Percentiles rank a stretch among this genome's conserved stretches.
phyloP scores from a whole-genome alignment of 208 protist species.

The Zelonia costaricensis region DNA sequence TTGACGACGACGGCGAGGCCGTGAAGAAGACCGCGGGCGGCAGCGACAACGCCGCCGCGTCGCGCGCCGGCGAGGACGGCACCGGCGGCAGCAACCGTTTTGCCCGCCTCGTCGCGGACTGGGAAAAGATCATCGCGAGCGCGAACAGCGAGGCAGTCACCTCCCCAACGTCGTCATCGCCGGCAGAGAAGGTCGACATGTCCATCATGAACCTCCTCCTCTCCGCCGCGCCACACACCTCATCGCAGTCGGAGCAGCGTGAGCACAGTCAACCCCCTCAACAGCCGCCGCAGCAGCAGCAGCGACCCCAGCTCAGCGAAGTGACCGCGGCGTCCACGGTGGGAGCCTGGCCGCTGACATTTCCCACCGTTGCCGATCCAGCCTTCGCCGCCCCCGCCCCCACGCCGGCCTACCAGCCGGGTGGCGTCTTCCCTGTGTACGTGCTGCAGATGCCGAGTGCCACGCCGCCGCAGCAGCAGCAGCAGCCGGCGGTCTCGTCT shows the following conservation, averaged over 20 bases:
- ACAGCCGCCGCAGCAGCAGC: too few species aligned
- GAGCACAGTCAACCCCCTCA: background rate
- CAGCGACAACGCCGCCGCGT: background rate
- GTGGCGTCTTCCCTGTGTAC: background rate
- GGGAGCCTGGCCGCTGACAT: background rate
- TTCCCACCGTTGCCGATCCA: background rate
- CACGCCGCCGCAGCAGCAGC: conserved; percentile 4
- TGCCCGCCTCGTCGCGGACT: background rate
- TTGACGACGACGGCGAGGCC: conserved; percentile 4
- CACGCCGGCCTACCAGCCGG: background rate
- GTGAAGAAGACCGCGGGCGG: background rate
- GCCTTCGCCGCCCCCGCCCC: background rate
- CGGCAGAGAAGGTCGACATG: background rate
- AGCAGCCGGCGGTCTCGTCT: background rate
- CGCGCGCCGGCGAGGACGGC: too few species aligned
- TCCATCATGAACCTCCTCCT: conserved; percentile 13
- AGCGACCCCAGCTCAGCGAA: background rate
- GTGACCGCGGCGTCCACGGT: background rate
- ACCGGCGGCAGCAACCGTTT: too few species aligned
- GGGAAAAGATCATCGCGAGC: background rate
- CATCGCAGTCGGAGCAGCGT: conserved; percentile 6
- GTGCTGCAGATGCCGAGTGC: background rate
- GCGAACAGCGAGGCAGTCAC: background rate
- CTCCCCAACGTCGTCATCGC: background rate
- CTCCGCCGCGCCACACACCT: background rate